Conservation (phyloP, 345 rosid species). For the Conringia planisiliqua region DNA sequence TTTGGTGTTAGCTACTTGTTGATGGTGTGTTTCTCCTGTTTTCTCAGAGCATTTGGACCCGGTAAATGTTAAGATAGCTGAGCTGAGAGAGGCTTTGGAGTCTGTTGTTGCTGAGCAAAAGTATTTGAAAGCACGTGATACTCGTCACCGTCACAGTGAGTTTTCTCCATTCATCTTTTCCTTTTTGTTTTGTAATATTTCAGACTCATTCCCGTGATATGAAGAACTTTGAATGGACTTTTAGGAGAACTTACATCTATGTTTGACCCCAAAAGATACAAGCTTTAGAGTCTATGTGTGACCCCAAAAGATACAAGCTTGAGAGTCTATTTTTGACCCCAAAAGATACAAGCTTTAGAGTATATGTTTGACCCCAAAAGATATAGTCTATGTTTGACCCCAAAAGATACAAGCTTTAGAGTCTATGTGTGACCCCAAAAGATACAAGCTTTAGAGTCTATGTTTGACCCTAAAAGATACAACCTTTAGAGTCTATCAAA, state of each 20-base stretch:
- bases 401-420: not conserved
- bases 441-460: not conserved
- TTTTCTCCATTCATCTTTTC: constrained; percentile 4
- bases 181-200: not conserved
- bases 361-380: not conserved
- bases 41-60: constrained; percentile 87
- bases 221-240: not conserved
- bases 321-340: not conserved
- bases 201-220: not conserved
- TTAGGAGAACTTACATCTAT: not conserved
- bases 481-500: not conserved
- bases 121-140: constrained; percentile 89
- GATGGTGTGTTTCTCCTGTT: not conserved
- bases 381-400: not conserved
- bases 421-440: not conserved
- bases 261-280: not conserved
- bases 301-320: not conserved
- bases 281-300: not conserved
- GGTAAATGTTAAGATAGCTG: constrained; percentile 86
- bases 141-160: constrained; percentile 92
- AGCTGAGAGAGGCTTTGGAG: constrained; percentile 89
- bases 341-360: not conserved
- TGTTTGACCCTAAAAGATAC: not conserved
- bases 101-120: constrained; percentile 92
- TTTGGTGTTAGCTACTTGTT: constrained; percentile 1